Evolutionary conservation across 306 rosid species (phyloP).

Genomic region (Quercus glauca): DNA sequence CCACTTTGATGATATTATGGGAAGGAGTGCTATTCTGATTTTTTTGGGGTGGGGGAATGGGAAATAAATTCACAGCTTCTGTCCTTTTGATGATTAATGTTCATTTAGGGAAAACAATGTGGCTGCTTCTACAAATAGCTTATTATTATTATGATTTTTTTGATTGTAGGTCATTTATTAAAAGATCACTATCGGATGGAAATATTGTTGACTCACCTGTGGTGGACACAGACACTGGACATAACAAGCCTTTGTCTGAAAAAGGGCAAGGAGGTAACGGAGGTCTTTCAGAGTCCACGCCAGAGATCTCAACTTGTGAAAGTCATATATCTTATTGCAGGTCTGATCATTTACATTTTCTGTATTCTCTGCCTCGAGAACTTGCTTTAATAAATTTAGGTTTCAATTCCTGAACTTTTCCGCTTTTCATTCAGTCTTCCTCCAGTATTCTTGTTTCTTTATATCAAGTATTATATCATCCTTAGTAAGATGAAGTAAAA

Average conservation of each 20-base stretch:
- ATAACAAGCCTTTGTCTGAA: slow-evolving; percentile 35
- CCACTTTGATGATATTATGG: slow-evolving; percentile 8
- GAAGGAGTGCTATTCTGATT: not conserved
- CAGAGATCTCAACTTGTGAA: slow-evolving; percentile 47
- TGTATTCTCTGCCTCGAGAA: not conserved
- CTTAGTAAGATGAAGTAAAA: not conserved
- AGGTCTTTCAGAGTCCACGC: slow-evolving; percentile 50
- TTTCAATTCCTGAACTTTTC: not conserved
- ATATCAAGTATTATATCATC: not conserved
- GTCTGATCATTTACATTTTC: slow-evolving; percentile 35
- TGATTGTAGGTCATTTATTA: slow-evolving; percentile 57
- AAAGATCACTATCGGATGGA: slow-evolving; percentile 90
- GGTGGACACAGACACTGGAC: slow-evolving; percentile 36
- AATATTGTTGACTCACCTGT: slow-evolving; percentile 55
- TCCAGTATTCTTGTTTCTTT: not conserved
- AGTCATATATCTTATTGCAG: slow-evolving; percentile 61
- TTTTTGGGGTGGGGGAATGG: slow-evolving; percentile 1
- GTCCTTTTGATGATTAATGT: not conserved
- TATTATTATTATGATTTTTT: slow-evolving; percentile 12
- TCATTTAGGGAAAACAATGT: not conserved
- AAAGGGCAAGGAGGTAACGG: slow-evolving; percentile 24
- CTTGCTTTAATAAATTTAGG: slow-evolving; percentile 9
- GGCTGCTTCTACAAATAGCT: not conserved
- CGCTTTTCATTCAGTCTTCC: not conserved
- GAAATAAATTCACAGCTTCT: slow-evolving; percentile 6